phyloP scores from a whole-genome alignment of 2,329 filamentous ascomycete genomes.

The Cercospora zeina region DNA sequence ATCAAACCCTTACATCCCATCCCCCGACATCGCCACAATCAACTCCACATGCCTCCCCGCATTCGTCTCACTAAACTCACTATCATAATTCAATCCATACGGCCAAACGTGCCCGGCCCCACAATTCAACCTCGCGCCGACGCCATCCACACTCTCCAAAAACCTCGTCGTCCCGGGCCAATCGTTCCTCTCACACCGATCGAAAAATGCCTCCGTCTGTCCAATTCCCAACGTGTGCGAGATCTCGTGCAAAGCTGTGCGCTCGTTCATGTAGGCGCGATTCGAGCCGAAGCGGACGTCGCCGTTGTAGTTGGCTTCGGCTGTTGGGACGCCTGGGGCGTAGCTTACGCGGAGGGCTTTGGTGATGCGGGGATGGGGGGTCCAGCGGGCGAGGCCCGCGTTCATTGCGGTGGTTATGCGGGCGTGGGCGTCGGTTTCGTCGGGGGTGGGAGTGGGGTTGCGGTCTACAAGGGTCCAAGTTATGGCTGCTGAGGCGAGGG shows the following conservation, averaged over 20 bases:
- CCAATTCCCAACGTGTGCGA: slow-evolving; percentile 4
- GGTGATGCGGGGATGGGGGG: slow-evolving; percentile 13
- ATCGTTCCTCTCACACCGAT: slow-evolving; percentile 13
- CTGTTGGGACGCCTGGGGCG: slow-evolving; percentile 19
- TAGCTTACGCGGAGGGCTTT: slow-evolving; percentile 25
- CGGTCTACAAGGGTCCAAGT: slow-evolving; percentile 48
- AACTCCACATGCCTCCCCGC: not conserved
- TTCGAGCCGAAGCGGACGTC: slow-evolving; percentile 25
- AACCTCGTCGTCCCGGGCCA: slow-evolving; percentile 19
- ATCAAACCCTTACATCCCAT: not conserved
- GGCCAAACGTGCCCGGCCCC: slow-evolving; percentile 22
- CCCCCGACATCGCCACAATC: not conserved
- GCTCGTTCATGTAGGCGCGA: slow-evolving; percentile 20
- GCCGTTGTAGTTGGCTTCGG: slow-evolving; percentile 27
- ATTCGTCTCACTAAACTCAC: slow-evolving; percentile 18
- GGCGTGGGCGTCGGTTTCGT: slow-evolving; percentile 23
- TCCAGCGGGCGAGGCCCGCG: slow-evolving; percentile 19
- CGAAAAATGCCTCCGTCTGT: slow-evolving; percentile 13
- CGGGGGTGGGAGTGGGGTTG: slow-evolving; percentile 36
- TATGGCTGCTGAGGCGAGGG: slow-evolving; percentile 39
- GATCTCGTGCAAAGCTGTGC: slow-evolving; percentile 22
- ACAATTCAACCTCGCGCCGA: slow-evolving; percentile 17
- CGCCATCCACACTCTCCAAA: slow-evolving; percentile 20
- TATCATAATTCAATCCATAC: slow-evolving; percentile 26
- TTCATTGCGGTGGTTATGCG: slow-evolving; percentile 23